Base-by-base conservation (phyloP, 352 stramenopile genomes). In the Elongisporangium undulatum region DNA sequence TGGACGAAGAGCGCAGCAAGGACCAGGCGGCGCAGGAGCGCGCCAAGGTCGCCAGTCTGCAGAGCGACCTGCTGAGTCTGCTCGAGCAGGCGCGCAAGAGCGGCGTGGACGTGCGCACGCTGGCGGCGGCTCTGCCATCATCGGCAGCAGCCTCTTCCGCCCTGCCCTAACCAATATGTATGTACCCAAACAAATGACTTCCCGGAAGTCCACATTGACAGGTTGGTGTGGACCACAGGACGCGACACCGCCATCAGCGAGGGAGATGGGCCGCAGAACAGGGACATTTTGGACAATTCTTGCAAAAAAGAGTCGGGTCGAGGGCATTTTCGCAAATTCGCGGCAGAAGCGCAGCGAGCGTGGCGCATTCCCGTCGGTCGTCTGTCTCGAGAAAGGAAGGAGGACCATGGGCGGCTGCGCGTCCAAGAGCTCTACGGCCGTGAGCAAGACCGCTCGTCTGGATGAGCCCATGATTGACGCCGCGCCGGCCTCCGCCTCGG, bases 1-100 rank as follows among this genome's bases (percentile, higher is more conserved):
- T 95, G 7, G 84, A 95, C 29, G 84, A 92, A 64, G 86, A 95
- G 60, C 74, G 73, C 13, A 90, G 78, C 16, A 71, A 75, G 15
- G 49, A 52, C 6, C 75, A 93, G 17, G 78, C 77, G 2, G 75
- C 89, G n/a, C 64, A 84, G 50, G 84, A 92, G 58, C 82, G 79
- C 38, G 75, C 74, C 9, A 79, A 77, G 22, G 68, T 69, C n/a
- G 38, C 58, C 49, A 92, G 80, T 53, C 61, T 94, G 38, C 72
- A 85, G 52, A 70, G 60, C 26, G 84, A 95, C 58, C 61, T 95
- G 50, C 71, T 89, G 26, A 64, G 72, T n/a, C 58, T 95, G 51
- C 72, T 95, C 29, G 82, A 90, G 21, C 69, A 87, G 39, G 85
- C 85, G 5, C 74, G 74, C n/a, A 72, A 66, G 20, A 69, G 92